phyloP scores from a whole-genome alignment of 805 yeast genomes.

The Candida silvatica region DNA sequence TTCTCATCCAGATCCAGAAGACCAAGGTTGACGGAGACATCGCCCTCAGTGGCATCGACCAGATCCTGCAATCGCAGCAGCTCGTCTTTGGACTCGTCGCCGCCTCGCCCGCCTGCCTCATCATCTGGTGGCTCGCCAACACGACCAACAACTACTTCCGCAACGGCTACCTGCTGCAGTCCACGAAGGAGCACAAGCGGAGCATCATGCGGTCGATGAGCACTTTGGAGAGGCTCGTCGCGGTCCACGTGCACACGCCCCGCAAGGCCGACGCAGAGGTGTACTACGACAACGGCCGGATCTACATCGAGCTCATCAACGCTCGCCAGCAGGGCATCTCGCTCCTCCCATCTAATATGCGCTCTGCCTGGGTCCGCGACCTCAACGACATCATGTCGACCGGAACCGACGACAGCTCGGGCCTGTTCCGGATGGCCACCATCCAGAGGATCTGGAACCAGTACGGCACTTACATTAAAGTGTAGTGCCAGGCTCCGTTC shows the following conservation, averaged over 20 bases:
- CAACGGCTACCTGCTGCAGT: conserved; percentile 28
- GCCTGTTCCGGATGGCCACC: conserved; percentile 34
- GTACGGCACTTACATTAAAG: conserved; percentile 30
- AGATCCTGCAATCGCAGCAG: conserved; percentile 82
- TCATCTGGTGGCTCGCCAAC: conserved; percentile 37
- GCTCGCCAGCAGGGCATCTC: conserved; percentile 40
- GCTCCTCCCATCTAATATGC: conserved; percentile 42
- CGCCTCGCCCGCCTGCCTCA: conserved; percentile 67
- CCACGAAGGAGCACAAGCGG: conserved; percentile 27
- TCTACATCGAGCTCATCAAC: conserved; percentile 58
- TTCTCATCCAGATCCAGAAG: conserved; percentile 90
- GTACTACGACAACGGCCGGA: conserved; percentile 43
- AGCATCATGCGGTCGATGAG: conserved; percentile 39
- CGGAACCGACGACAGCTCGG: conserved; percentile 19
- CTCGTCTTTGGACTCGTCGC: conserved; percentile 91
- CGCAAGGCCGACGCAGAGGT: conserved; percentile 5
- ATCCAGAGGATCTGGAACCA: conserved; percentile 54
- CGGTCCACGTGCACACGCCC: not conserved
- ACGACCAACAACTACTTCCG: conserved; percentile 22
- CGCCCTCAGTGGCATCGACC: conserved; percentile 87
- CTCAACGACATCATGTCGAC: conserved; percentile 51
- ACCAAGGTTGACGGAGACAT: conserved; percentile 91
- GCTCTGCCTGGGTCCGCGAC: conserved; percentile 53
- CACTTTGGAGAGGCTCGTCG: conserved; percentile 23
- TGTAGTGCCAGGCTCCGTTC: not conserved